Evolutionary conservation across 2,329 filamentous ascomycete species (phyloP).

Genomic region (Claviceps sp.): DNA sequence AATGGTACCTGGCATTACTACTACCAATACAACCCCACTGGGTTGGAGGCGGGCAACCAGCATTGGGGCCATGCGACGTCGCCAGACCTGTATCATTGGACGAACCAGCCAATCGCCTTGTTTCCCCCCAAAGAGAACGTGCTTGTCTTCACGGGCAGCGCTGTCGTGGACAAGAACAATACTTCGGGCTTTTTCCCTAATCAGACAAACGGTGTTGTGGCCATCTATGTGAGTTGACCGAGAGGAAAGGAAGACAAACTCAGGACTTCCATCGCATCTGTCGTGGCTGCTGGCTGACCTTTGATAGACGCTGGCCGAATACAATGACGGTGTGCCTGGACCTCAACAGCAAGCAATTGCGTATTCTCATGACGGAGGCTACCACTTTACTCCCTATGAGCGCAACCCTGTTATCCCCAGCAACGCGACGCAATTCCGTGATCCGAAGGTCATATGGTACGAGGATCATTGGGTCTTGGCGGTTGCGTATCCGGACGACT

Average conservation of each 20-base stretch:
- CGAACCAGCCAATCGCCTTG: conserved; percentile 50
- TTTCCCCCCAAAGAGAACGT: conserved; percentile 30
- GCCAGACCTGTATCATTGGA: conserved; percentile 49
- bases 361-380: conserved; percentile 48
- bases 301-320: conserved; percentile 13
- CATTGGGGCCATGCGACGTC: conserved; percentile 57
- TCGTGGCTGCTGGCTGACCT: neutral
- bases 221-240: conserved; percentile 21
- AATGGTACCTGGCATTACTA: conserved; percentile 50
- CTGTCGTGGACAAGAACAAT: conserved; percentile 48
- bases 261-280: conserved; percentile 3
- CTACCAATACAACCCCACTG: conserved; percentile 41
- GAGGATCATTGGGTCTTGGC: conserved; percentile 44
- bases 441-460: conserved; percentile 52
- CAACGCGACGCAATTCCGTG: conserved; percentile 44
- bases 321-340: neutral
- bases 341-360: conserved; percentile 45
- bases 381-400: conserved; percentile 45
- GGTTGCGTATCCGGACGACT: conserved; percentile 37
- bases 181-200: conserved; percentile 52
- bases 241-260: too few relatives aligned
- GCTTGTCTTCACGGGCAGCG: conserved; percentile 40
- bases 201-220: conserved; percentile 47
- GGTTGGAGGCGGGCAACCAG: conserved; percentile 39
- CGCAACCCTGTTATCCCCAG: conserved; percentile 47